A percentile compares a stretch with the other conserved stretches of the same genome.
Evolutionary conservation across 2,329 filamentous ascomycete genomes (phyloP).

Genomic region (Pezicula radicicola): DNA sequence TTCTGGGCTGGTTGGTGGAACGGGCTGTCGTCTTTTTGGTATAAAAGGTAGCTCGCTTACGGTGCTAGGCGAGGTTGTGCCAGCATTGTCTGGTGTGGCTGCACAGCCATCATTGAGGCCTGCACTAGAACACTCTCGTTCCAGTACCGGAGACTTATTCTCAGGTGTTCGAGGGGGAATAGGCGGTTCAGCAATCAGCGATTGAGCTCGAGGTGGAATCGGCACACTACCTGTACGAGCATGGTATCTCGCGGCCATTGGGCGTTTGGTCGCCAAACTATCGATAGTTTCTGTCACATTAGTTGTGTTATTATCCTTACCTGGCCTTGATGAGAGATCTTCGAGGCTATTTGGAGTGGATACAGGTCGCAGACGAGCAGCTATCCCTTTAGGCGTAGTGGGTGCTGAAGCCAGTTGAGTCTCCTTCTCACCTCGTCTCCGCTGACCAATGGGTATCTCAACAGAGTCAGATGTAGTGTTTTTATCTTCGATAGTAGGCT

Average conservation of each 20-base stretch:
- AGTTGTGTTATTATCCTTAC: not conserved
- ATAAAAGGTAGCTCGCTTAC: slow-evolving; percentile 7
- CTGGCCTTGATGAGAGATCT: slow-evolving; percentile 3
- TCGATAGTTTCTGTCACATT: slow-evolving; percentile 16
- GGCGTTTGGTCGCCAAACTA: slow-evolving; percentile 9
- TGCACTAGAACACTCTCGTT: not conserved
- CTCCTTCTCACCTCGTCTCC: slow-evolving; percentile 16
- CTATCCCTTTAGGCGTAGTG: too few relatives aligned
- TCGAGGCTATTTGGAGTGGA: slow-evolving; percentile 1
- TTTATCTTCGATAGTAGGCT: slow-evolving; percentile 6
- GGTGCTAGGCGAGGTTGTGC: not conserved
- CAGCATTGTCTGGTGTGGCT: not conserved
- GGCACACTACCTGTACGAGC: slow-evolving; percentile 2
- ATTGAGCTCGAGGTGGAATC: slow-evolving; percentile 5
- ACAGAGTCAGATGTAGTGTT: slow-evolving; percentile 6
- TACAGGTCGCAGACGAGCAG: not conserved
- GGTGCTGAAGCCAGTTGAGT: not conserved
- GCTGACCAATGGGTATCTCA: slow-evolving; percentile 27
- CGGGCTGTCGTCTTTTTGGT: slow-evolving; percentile 9
- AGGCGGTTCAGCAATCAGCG: not conserved
- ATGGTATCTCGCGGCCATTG: slow-evolving; percentile 14
- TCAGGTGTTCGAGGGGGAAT: slow-evolving; percentile 1
- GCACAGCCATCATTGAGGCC: not conserved
- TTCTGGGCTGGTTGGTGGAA: slow-evolving; percentile 10
- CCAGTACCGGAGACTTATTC: not conserved